phyloP scores from a whole-genome alignment of 2,329 filamentous ascomycete genomes.

The Penicillium palitans region DNA sequence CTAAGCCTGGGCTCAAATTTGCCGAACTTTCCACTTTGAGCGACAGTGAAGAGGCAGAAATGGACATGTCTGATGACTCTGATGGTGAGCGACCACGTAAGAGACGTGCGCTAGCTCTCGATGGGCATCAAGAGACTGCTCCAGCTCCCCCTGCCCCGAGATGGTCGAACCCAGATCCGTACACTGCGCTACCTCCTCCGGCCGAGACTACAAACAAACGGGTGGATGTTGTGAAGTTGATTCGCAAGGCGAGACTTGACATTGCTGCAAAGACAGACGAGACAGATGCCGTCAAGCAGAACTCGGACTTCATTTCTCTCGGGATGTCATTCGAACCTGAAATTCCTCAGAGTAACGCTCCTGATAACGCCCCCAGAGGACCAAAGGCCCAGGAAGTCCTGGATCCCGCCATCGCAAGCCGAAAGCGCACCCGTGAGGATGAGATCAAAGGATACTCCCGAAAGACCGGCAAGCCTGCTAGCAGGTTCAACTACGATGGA shows the following conservation, averaged over 20 bases:
- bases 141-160: slow-evolving; percentile 56
- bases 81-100: slow-evolving; percentile 41
- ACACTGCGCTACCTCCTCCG: slow-evolving; percentile 79
- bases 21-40: slow-evolving; percentile 42
- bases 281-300: slow-evolving; percentile 56
- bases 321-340: slow-evolving; percentile 56
- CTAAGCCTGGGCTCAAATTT: slow-evolving; percentile 37
- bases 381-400: slow-evolving; percentile 34
- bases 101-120: slow-evolving; percentile 35
- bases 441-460: slow-evolving; percentile 61
- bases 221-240: slow-evolving; percentile 84
- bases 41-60: slow-evolving; percentile 49
- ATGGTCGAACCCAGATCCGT: slow-evolving; percentile 96
- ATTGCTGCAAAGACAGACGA: slow-evolving; percentile 49
- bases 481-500: slow-evolving; percentile 54
- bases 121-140: slow-evolving; percentile 27
- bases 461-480: slow-evolving; percentile 54
- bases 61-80: slow-evolving; percentile 45
- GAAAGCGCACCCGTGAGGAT: slow-evolving; percentile 74
- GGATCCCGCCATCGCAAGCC: slow-evolving; percentile 58
- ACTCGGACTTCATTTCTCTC: slow-evolving; percentile 88
- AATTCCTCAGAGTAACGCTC: slow-evolving; percentile 22
- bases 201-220: slow-evolving; percentile 71
- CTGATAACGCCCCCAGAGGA: slow-evolving; percentile 40
- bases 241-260: slow-evolving; percentile 80